Evolutionary conservation across 73 alveolate genomes (phyloP).

Genomic region (Urostyla sp.): DNA sequence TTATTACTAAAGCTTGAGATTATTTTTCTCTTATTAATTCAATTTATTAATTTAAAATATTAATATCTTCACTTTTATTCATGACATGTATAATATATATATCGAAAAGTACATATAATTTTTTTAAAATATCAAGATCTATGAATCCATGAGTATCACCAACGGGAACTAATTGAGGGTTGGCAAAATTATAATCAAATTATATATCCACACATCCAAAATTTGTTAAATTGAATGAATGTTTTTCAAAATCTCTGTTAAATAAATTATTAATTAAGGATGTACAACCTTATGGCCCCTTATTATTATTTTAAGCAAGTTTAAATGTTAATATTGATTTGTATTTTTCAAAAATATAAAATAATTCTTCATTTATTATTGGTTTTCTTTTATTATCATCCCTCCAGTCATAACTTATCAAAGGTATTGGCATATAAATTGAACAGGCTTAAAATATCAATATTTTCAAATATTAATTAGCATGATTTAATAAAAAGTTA

Average conservation of each 20-base stretch:
- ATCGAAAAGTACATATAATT: background rate
- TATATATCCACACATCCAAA: slow-evolving; percentile 24
- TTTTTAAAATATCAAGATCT: background rate
- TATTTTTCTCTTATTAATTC: background rate
- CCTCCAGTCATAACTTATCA: slow-evolving; percentile 7
- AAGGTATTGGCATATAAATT: slow-evolving; percentile 13
- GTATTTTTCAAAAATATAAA: slow-evolving; percentile 23
- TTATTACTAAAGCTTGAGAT: background rate
- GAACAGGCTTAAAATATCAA: slow-evolving; percentile 1
- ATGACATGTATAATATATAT: background rate
- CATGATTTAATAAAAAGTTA: background rate
- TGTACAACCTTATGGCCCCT: slow-evolving; percentile 39
- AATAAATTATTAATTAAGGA: background rate
- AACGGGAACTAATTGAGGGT: background rate
- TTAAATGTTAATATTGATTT: background rate
- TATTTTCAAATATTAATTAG: background rate
- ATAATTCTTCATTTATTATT: slow-evolving; percentile 27
- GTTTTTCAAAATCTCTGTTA: slow-evolving; percentile 1
- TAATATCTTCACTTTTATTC: background rate
- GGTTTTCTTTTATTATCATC: background rate
- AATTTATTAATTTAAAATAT: background rate
- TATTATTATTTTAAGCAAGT: background rate
- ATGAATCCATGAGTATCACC: slow-evolving; percentile 43
- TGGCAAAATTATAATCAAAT: slow-evolving; percentile 29
- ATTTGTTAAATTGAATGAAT: background rate